A percentile compares a stretch with the other conserved stretches of the same genome.
These are phyloP conservation scores for Escallonia rubra DNA, from an alignment of 129 eudicot genomes.

Conservation along the genomic window DNA sequence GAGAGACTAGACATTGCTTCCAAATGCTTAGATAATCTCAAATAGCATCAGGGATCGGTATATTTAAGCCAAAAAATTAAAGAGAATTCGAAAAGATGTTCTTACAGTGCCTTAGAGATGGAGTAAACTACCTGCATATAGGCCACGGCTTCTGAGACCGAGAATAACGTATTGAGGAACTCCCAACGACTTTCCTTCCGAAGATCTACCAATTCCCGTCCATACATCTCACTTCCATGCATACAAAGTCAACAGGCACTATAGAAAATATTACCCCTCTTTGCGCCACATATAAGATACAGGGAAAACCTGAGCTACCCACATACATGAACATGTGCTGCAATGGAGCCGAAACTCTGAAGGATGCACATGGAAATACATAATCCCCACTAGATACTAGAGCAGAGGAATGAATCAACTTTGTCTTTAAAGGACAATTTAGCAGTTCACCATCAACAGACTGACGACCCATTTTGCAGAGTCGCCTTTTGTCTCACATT, in stretches of 20 bases:
- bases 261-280: constrained; percentile 12
- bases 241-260: constrained; percentile 29
- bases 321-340: not conserved
- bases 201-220: constrained; percentile 95
- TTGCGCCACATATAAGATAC: constrained; percentile 8
- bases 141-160: constrained; percentile 98
- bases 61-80: constrained; percentile 10
- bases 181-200: constrained; percentile 92
- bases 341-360: not conserved
- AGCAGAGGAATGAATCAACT: not conserved
- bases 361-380: constrained; percentile 11
- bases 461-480: constrained; percentile 8
- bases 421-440: not conserved
- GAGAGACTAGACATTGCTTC: no score
- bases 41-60: not conserved
- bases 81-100: not conserved
- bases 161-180: constrained; percentile 86
- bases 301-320: constrained; percentile 15
- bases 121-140: constrained; percentile 79
- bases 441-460: not conserved
- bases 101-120: constrained; percentile 10
- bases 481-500: not conserved
- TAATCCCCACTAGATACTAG: constrained; percentile 6
- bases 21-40: no score
- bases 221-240: constrained; percentile 90